Evolutionary conservation across 306 rosid genomes (phyloP).

Genomic region (Trichosanthes truncata): DNA sequence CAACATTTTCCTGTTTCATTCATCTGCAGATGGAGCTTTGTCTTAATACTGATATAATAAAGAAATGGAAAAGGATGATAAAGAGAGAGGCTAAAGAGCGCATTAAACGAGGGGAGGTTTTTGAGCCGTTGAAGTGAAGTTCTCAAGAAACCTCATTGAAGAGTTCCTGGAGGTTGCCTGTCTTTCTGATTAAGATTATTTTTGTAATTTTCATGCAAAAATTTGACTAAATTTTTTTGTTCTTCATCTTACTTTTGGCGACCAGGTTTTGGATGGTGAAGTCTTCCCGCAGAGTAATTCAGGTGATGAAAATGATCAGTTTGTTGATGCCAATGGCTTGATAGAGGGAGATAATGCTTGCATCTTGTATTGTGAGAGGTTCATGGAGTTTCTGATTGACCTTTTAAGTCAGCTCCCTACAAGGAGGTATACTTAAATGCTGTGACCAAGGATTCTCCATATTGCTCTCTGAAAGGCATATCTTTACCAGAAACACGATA

Average conservation of each 20-base stretch:
- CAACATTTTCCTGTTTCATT: background rate
- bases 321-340: conserved; percentile 29
- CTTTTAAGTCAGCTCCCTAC: conserved; percentile 97
- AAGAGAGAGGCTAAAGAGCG: conserved; percentile 62
- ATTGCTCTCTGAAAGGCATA: background rate
- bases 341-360: conserved; percentile 58
- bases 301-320: conserved; percentile 28
- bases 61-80: conserved; percentile 90
- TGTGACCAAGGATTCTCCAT: background rate
- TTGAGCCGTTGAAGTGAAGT: conserved; percentile 70
- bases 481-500: background rate
- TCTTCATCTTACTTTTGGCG: conserved; percentile 11
- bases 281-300: conserved; percentile 39
- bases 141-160: conserved; percentile 69
- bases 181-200: background rate
- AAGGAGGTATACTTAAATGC: conserved; percentile 49
- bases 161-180: conserved; percentile 79
- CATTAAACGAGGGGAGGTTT: conserved; percentile 45
- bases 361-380: conserved; percentile 93
- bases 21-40: conserved; percentile 81
- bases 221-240: background rate
- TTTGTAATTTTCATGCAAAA: conserved; percentile 5
- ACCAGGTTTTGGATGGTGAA: conserved; percentile 64
- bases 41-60: conserved; percentile 68
- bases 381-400: conserved; percentile 96